phyloP scores from a whole-genome alignment of 768 basidiomycete genomes.

The Serendipita sp. region DNA sequence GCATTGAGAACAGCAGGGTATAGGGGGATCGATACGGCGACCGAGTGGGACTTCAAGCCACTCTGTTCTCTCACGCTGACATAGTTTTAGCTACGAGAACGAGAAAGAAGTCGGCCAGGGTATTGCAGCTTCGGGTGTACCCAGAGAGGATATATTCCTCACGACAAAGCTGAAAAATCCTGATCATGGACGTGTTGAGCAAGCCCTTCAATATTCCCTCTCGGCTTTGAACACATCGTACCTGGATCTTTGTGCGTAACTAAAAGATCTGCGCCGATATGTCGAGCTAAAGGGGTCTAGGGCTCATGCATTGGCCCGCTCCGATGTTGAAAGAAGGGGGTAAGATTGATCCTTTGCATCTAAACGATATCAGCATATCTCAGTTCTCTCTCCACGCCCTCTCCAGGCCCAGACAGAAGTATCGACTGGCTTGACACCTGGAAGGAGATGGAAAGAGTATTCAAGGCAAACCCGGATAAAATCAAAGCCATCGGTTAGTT shows the following conservation, averaged over 20 bases:
- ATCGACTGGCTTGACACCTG: slow-evolving; percentile 70
- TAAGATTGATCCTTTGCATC: slow-evolving; percentile 10
- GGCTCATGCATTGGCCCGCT: slow-evolving; percentile 73
- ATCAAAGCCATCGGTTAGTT: slow-evolving; percentile 55
- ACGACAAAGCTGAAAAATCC: slow-evolving; percentile 40
- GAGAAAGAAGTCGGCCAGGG: slow-evolving; percentile 73
- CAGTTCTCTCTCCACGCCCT: slow-evolving; percentile 19
- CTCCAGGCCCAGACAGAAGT: slow-evolving; percentile 46
- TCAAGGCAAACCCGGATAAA: slow-evolving; percentile 50
- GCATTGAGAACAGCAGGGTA: slow-evolving; percentile 59
- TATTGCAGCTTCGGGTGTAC: slow-evolving; percentile 58
- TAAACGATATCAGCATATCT: slow-evolving; percentile 10
- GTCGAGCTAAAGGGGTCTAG: slow-evolving; percentile 20
- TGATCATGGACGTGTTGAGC: slow-evolving; percentile 41
- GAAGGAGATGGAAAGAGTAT: slow-evolving; percentile 58
- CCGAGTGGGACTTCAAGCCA: slow-evolving; percentile 24
- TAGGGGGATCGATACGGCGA: slow-evolving; percentile 54
- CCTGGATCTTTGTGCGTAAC: slow-evolving; percentile 52
- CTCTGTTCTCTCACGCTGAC: slow-evolving; percentile 2
- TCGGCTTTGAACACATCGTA: slow-evolving; percentile 54
- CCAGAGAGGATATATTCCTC: slow-evolving; percentile 60
- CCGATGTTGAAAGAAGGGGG: slow-evolving; percentile 38
- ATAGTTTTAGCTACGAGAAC: slow-evolving; percentile 27
- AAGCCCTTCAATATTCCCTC: slow-evolving; percentile 56
- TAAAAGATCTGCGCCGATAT: neutral